Percentiles rank a stretch among this genome's conserved stretches.
Evolutionary conservation across 2,329 filamentous ascomycete genomes (phyloP).

Genomic region (Ophiostoma angusticollis): DNA sequence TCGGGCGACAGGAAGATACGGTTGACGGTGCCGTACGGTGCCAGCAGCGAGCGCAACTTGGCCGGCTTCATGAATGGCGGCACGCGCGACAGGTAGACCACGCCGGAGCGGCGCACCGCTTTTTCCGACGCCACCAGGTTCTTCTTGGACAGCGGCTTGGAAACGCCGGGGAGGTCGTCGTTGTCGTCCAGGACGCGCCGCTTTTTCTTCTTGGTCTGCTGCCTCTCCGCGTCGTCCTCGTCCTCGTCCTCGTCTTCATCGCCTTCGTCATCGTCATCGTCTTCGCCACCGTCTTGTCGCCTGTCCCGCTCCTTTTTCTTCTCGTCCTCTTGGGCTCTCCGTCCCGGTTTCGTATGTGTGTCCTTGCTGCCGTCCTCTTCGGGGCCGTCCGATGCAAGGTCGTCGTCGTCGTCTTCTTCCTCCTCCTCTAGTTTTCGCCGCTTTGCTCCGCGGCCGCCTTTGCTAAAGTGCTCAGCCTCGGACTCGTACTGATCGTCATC

Average conservation of each 20-base stretch:
- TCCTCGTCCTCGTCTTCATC: constrained; percentile 11
- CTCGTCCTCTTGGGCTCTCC: not conserved
- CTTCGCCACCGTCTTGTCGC: not conserved
- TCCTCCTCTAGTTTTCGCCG: constrained; percentile 45
- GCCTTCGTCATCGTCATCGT: not conserved
- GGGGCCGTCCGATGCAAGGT: not conserved
- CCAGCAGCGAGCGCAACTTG: constrained; percentile 62
- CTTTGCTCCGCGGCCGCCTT: constrained; percentile 50
- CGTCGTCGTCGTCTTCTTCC: constrained; percentile 7
- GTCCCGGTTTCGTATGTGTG: not conserved
- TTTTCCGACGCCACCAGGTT: constrained; percentile 53
- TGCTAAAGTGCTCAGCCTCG: constrained; percentile 51
- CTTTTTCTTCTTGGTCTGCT: constrained; percentile 1
- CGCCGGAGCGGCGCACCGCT: constrained; percentile 59
- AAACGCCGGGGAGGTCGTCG: constrained; percentile 31
- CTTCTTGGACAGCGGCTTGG: constrained; percentile 47
- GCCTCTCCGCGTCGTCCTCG: constrained; percentile 10
- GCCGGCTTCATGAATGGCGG: constrained; percentile 81
- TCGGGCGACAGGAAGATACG: constrained; percentile 71
- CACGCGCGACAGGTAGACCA: constrained; percentile 71
- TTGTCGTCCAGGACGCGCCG: not conserved
- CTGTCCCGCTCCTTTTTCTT: not conserved
- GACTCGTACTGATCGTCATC: constrained; percentile 51
- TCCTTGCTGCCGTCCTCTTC: not conserved
- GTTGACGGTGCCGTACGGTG: constrained; percentile 62